Conservation (phyloP, 169 alveolate species). For the Amoebophrya sp. region DNA sequence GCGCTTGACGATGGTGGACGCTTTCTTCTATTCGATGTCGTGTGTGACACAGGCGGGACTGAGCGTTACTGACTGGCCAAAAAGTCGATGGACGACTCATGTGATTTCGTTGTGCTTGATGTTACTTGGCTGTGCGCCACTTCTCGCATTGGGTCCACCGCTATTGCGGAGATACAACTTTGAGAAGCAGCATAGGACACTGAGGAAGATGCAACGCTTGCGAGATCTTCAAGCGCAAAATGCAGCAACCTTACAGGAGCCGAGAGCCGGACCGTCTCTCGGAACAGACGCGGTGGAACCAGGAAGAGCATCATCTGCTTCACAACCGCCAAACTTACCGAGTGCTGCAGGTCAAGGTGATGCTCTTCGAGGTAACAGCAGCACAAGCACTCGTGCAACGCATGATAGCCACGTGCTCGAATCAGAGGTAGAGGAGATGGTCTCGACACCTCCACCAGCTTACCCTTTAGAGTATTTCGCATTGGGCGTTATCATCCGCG, state of each 20-base stretch:
- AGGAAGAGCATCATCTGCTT: no score
- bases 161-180: not conserved
- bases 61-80: conserved; percentile 18
- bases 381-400: not conserved
- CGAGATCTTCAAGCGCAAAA: not conserved
- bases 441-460: no score
- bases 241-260: not conserved
- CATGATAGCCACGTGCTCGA: not conserved
- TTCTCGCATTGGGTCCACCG: not conserved
- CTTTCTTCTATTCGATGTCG: not conserved
- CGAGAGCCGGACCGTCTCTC: no score
- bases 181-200: not conserved
- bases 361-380: not conserved
- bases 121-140: not conserved
- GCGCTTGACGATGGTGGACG: not conserved
- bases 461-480: not conserved
- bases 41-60: conserved; percentile 1
- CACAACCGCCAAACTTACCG: no score
- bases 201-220: not conserved
- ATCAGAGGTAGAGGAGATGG: no score
- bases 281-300: no score
- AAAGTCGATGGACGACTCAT: not conserved
- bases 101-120: not conserved
- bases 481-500: not conserved
- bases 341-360: not conserved